Evolutionary conservation across 129 eudicot species (phyloP), one percentile per base, ranked within the genome.

Genomic region (Helichrysum umbraculigerum): DNA sequence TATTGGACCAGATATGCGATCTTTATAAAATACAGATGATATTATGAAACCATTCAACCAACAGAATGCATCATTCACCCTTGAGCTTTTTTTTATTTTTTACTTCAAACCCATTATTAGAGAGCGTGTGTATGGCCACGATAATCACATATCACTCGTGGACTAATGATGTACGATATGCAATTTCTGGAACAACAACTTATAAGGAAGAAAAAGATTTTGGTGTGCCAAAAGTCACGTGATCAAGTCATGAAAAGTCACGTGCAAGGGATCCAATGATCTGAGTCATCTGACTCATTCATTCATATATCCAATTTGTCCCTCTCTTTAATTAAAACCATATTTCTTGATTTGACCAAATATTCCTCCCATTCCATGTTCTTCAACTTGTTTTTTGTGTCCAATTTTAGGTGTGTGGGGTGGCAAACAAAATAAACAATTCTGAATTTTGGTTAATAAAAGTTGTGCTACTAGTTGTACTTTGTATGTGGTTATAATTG

Each of bases 251-350:
- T 66, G 78, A 82, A 44, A 75, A 21, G 78, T 82, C 88, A 86
- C 87, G 88, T 90, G 96, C 86, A 84, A 86, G 85, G 83, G 85
- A 86, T 89, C 94, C 91, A 76, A 84, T 84, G 88, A 76, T 69
- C 84, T 73, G 89, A 77, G 74, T 76, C 71, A 76, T 69, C 84
- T 73, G 89, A 77, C 76, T 76, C 71, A 17, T 75, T 68, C 81
- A 35, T 82, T 83, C 75, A 82, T 77, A 76, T 65, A 84, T 73
- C 81, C 81, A 72, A 66, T 84, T 81, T 81, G 86, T 80, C 72
- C 62, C 74, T 65, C 66, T 59, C 72, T 60, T 71, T 71, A 15
- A 64, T 5, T 3, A 77, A 74, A 61, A 66, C 78, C 70, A 70
- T 74, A 56, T 78, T 65, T 76, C 86, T 85, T 73, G 85, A 82